A percentile compares a stretch with the other conserved stretches of the same genome.
phyloP scores from a whole-genome alignment of 345 rosid genomes.

The Firmiana major region DNA sequence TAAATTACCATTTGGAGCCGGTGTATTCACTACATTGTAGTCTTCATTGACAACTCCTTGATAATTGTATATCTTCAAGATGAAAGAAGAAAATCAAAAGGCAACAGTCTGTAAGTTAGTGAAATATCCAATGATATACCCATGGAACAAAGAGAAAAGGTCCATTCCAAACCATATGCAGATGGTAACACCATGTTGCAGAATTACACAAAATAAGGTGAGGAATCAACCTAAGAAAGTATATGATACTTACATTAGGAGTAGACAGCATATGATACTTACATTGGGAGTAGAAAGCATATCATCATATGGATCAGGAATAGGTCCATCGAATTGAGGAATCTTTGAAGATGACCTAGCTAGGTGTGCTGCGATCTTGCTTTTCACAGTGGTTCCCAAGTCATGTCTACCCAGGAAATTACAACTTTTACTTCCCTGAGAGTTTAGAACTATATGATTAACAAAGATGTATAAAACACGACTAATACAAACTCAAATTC shows the following conservation, averaged over 20 bases:
- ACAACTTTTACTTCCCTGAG: constrained; percentile 34
- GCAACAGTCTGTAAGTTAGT: constrained; percentile 15
- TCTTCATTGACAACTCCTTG: constrained; percentile 87
- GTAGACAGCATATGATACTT: constrained; percentile 36
- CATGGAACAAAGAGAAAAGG: background rate
- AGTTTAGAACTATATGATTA: constrained; percentile 7
- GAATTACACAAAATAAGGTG: background rate
- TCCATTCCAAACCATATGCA: background rate
- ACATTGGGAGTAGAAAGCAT: constrained; percentile 93
- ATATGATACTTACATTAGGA: constrained; percentile 72
- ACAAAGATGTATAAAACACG: background rate
- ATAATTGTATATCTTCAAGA: constrained; percentile 78
- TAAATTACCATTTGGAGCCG: constrained; percentile 74
- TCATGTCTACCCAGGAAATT: constrained; percentile 18
- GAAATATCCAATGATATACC: constrained; percentile 8
- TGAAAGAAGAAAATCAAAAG: constrained; percentile 11
- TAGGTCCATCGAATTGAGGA: constrained; percentile 92
- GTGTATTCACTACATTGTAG: constrained; percentile 78
- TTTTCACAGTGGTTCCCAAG: constrained; percentile 13
- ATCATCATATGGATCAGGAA: constrained; percentile 91
- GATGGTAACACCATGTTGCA: background rate
- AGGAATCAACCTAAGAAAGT: background rate
- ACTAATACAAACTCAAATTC: constrained; percentile 3
- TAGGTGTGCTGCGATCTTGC: constrained; percentile 16
- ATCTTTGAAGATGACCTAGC: constrained; percentile 42